Percentiles rank a stretch among this genome's conserved stretches.
Conservation (phyloP, 129 eudicot genomes). For the Dittrichia graveolens region DNA sequence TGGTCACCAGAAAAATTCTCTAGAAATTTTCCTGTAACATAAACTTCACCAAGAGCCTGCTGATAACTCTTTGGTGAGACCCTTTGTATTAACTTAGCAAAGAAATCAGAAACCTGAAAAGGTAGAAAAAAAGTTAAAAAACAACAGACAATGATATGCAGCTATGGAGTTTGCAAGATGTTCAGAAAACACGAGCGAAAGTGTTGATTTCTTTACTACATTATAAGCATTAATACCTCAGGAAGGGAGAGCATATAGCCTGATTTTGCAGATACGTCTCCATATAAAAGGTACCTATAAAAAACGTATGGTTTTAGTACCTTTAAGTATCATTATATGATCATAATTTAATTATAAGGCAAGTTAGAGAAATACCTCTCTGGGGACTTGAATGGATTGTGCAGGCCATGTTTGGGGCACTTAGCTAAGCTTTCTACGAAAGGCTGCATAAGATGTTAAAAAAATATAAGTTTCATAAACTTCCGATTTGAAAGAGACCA, state of each 20-base stretch:
- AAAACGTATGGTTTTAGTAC: background rate
- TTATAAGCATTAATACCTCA: constrained; percentile 48
- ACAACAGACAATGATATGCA: background rate
- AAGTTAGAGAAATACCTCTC: constrained; percentile 56
- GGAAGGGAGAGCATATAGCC: constrained; percentile 74
- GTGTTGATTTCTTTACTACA: background rate
- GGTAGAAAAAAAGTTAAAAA: background rate
- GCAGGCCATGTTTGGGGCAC: constrained; percentile 96
- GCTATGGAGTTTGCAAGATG: background rate
- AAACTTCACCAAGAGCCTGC: constrained; percentile 84
- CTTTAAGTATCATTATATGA: background rate
- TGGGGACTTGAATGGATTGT: constrained; percentile 87
- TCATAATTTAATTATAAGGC: background rate
- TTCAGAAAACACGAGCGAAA: background rate
- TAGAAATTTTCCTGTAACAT: constrained; percentile 78
- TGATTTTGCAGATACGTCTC: constrained; percentile 83
- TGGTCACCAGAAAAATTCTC: constrained; percentile 93
- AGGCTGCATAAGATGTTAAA: constrained; percentile 56
- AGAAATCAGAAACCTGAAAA: constrained; percentile 78
- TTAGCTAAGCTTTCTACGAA: constrained; percentile 84
- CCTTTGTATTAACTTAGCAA: constrained; percentile 80
- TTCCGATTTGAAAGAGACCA: background rate
- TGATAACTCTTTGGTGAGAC: constrained; percentile 95
- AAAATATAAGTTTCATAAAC: background rate
- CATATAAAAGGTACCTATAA: constrained; percentile 80